Evolutionary conservation across 371 early-diverging fungal species (phyloP), one percentile per base, ranked within the genome.

Genomic region (Mucor ambiguus): DNA sequence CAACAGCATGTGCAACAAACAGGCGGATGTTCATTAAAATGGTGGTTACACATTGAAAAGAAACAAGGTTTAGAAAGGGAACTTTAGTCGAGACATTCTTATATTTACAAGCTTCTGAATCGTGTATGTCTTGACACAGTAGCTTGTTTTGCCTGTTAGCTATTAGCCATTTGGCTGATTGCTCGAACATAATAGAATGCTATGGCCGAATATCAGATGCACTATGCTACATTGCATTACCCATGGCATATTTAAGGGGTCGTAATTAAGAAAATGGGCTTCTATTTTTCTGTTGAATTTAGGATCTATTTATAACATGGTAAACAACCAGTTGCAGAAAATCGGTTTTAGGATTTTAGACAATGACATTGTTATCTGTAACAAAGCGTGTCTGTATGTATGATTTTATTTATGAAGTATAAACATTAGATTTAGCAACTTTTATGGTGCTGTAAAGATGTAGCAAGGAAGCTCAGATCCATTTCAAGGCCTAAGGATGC

Each of bases 81-180:
- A 28, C 52, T 52, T 26, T 26, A 28, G 52, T 52, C 52, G 28
- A 52, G 52, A 28, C 52, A 52, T 52, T 28, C 52, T 48, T 48
- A 12, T 1, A 35, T 35, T 1, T 35, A 35, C 37, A 48, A 24
- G 48, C 24, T 48, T 24, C 3, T 24, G 18, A 24, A 48, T 48
- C 18, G 8, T 48, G 22, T 22, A 0, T 48, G 9, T 9, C 18
- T 41, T 18, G 3, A 2, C 12, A 2, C 10, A 35, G 16, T 18
- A 18, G 5, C 41, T 18, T 41, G 41, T 4, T 41, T 18, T 41
- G 18, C 46, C 22, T 46, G 46, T 22, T 24, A 46, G 18, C 16
- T 18, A 4, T 18, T 18, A 5, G 41, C 18, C 41, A 4, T 14
- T 41, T 41, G 18, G 41, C 41, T 16, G 16, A 18, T 18, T 41